Base-by-base conservation (phyloP, 495 filamentous ascomycete genomes). In the Hypoxylon lienhwacheense region DNA sequence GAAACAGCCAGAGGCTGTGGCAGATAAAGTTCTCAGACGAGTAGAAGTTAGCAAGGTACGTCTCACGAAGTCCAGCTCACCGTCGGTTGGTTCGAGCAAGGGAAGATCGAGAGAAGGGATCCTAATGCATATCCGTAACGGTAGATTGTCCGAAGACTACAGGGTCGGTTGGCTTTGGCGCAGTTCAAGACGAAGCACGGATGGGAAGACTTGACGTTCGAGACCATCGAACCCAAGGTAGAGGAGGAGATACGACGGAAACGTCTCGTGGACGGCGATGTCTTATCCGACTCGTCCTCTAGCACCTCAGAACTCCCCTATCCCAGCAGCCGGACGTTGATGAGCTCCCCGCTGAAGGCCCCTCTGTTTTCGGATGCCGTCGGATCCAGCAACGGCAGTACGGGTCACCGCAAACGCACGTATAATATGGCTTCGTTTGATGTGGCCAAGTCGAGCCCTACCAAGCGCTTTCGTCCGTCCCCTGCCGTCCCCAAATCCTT, bases 171-270 rank as follows among this genome's bases (percentile, higher is more conserved):
- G 25, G 92, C 95, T 59, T 81, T 97, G 42, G 93, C 93, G 67
- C 91, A 89, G 74, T 90, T 96, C 81, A 99, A 97, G 74, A 89
- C 91, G 44, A 88, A 92, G 70, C 85, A 96, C 71, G 92, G 92
- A 55, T 86, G 85, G 80, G 83, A 91, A 67, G 81, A 88, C 69
- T 78, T 90, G 46, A 82, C 84, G 29, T 78, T 91, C 42, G 86
- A 87, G 59, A 81, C 68, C 16, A 86, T 92, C 66, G 89, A 88
- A 69, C 82, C 83, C 53, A 84, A 77, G 60, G 66, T 91, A 50
- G 88, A 95, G 60, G 78, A 85, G 55, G 82, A 88, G 60, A 71
- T 89, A 44, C 81, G 83, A 64, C 81, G 81, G 49, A 86, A 82
- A 63, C 77, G 86, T 42, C 68, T 73, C 37, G 82, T 76, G 17